Percentiles rank a stretch among this genome's conserved stretches.
Evolutionary conservation across 345 rosid species (phyloP).

Genomic region (Brassica cretica): DNA sequence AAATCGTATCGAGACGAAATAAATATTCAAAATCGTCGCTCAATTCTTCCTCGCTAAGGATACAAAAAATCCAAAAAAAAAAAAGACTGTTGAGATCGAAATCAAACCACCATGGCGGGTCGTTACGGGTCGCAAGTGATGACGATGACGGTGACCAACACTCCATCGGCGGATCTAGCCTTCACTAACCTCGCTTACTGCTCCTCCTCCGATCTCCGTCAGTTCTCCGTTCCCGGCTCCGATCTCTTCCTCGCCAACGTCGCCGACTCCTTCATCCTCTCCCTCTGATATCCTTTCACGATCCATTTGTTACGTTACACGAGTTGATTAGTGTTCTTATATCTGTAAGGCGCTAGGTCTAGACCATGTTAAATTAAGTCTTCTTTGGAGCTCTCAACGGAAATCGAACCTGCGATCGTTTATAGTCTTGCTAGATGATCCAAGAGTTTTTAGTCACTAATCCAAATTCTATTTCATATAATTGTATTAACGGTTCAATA

Average conservation of each 20-base stretch:
- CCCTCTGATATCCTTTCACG: constrained; percentile 76
- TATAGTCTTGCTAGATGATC: no score
- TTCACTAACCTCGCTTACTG: constrained; percentile 84
- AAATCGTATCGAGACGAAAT: no score
- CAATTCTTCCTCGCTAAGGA: no score
- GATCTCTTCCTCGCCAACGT: constrained; percentile 66
- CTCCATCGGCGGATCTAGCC: constrained; percentile 79
- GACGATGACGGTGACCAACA: constrained; percentile 70
- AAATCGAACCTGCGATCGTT: no score
- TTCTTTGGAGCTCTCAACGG: no score
- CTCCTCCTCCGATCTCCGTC: constrained; percentile 80
- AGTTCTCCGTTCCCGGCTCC: constrained; percentile 77
- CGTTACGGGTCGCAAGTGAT: constrained; percentile 51
- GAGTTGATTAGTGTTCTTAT: background rate
- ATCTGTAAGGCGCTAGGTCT: background rate
- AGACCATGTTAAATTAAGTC: no score
- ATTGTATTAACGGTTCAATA: background rate
- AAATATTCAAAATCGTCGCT: no score
- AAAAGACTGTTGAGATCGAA: no score
- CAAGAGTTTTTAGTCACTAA: no score
- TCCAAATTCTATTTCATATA: no score
- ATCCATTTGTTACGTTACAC: background rate
- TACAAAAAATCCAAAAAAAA: no score
- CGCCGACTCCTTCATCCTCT: constrained; percentile 59
- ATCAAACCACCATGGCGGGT: constrained; percentile 48